Evolutionary conservation across 495 filamentous ascomycete genomes (phyloP), one percentile per base, ranked within the genome.

Genomic region (Lasiosphaeris hirsuta): DNA sequence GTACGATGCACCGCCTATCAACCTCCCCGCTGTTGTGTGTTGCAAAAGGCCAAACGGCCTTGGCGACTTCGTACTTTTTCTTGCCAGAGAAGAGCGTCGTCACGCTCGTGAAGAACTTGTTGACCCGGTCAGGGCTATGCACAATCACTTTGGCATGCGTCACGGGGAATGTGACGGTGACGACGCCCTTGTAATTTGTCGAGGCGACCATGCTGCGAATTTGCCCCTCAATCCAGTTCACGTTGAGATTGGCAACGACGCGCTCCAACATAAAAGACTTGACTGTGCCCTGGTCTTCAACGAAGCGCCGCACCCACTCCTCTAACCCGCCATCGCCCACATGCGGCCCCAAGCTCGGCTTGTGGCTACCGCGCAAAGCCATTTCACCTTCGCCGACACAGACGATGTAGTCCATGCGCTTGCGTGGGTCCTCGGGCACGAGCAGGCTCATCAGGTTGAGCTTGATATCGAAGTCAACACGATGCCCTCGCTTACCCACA

Each of bases 361-460:
- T 75, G 48, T 34, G 64, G 30, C 73, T 75, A 0, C 79, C 81
- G 23, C 81, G 72, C 36, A 71, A 72, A 0, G 76, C 79, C 18
- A 76, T 43, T 62, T 82, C 80, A 10, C 71, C 76, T 13, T 63
- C 61, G 0, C 66, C 71, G n/a, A 82, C 77, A 51, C 78, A 73
- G 44, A 78, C 75, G 52, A 84, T 67, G 64, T 81, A 82, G 58
- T 84, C 79, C 68, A 80, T 73, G 11, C 72, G 63, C 39, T 71
- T 59, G 3, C 52, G 56, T n/a, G 66, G 46, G 49, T 74, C 58
- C 37, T 70, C 60, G 51, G 77, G 61, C 50, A 82, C 66, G 10
- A 84, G 69, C 35, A 81, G 62, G 40, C 67, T 70, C 72, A 84
- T 77, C 36, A 81, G 69, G 57, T 84, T 84, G 10, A 84, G 64